Evolutionary conservation across 2,329 filamentous ascomycete species (phyloP).

Genomic region (Cladosporium austrohemisphaericum): DNA sequence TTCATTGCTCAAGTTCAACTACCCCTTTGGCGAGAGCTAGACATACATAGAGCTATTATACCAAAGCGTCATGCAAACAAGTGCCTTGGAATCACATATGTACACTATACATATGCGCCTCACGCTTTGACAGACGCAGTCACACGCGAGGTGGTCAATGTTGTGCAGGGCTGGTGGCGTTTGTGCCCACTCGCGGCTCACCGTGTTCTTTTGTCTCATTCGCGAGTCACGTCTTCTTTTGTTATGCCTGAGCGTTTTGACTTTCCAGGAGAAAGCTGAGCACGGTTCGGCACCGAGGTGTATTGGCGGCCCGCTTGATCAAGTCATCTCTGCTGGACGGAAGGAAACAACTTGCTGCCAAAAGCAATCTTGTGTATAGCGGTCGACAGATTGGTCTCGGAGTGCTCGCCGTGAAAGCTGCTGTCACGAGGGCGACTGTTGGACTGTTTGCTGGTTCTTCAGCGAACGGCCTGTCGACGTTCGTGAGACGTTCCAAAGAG

Average conservation of each 20-base stretch:
- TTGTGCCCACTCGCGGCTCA: too few species aligned
- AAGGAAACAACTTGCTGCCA: too few species aligned
- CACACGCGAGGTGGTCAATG: not conserved
- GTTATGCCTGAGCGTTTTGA: slow-evolving; percentile 7
- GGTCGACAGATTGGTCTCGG: not conserved
- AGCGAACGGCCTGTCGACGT: slow-evolving; percentile 11
- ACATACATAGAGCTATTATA: slow-evolving; percentile 10
- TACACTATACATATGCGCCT: too few species aligned
- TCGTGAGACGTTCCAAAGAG: not conserved
- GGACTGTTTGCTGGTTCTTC: slow-evolving; percentile 10
- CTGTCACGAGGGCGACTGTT: not conserved
- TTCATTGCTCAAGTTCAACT: slow-evolving; percentile 92
- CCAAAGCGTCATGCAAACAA: slow-evolving; percentile 2
- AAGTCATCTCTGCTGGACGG: slow-evolving; percentile 7
- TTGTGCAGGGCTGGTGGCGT: not conserved
- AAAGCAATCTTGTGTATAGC: too few species aligned
- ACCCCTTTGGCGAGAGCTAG: slow-evolving; percentile 74
- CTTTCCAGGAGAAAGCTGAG: not conserved
- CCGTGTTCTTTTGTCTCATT: slow-evolving; percentile 6
- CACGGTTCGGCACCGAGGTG: not conserved
- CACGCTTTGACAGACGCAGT: not conserved
- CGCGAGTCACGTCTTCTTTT: not conserved
- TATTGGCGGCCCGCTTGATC: not conserved
- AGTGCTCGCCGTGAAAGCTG: not conserved
- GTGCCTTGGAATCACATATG: slow-evolving; percentile 10